Evolutionary conservation across 2,329 filamentous ascomycete genomes (phyloP).

Genomic region (Fusarium piperis): DNA sequence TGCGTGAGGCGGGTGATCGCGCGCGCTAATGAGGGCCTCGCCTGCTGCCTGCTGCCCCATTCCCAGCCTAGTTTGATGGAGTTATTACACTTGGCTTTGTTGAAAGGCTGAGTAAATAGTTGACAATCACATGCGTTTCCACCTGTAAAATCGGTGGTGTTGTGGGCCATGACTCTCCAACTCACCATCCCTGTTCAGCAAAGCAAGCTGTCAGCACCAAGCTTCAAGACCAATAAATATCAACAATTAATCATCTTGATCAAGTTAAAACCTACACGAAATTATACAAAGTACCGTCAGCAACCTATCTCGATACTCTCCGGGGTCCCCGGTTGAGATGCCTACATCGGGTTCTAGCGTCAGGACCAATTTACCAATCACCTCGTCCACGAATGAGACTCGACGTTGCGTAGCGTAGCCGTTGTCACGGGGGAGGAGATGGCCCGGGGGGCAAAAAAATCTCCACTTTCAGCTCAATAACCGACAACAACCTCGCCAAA

Average conservation of each 20-base stretch:
- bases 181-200: no score
- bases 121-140: no score
- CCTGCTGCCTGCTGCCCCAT: no score
- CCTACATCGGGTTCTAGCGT: not conserved
- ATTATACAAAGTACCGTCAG: not conserved
- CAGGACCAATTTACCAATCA: not conserved
- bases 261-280: not conserved
- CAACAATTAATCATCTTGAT: not conserved
- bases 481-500: not conserved
- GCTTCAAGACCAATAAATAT: not conserved
- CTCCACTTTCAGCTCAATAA: not conserved
- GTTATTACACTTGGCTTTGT: no score
- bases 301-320: not conserved
- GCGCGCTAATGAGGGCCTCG: no score
- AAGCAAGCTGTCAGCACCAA: no score
- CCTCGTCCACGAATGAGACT: not conserved
- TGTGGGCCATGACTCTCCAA: no score
- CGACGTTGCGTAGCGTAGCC: not conserved
- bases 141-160: no score
- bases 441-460: not conserved
- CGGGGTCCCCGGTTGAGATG: not conserved
- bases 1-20: no score
- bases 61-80: no score
- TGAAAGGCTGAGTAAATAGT: no score
- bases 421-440: slow-evolving; percentile 8